phyloP scores from a whole-genome alignment of 2,329 filamentous ascomycete genomes.

The Cryphonectria japonica region DNA sequence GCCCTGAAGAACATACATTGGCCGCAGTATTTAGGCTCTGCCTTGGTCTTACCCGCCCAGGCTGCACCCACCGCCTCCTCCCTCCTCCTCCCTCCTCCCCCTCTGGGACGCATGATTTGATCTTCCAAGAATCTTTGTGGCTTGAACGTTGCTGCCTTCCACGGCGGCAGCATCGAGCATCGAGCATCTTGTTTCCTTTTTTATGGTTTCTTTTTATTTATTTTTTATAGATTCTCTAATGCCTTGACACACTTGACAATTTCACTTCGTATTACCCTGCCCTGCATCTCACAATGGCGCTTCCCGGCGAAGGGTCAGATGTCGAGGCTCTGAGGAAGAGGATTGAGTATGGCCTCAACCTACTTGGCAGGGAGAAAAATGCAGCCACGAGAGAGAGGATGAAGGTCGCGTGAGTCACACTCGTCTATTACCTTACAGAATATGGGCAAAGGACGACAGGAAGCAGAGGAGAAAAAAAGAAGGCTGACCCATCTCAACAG shows the following conservation, averaged over 20 bases:
- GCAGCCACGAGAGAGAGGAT: constrained; percentile 8
- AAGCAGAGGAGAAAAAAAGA: background rate
- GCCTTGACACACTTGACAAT: background rate
- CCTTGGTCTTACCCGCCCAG: background rate
- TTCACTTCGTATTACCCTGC: no score
- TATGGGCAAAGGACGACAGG: background rate
- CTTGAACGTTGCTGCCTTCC: background rate
- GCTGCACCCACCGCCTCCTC: background rate
- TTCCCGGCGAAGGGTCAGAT: background rate
- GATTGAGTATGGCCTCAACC: constrained; percentile 8
- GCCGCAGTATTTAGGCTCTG: background rate
- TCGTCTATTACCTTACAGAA: background rate
- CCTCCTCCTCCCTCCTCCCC: background rate
- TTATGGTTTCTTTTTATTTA: background rate
- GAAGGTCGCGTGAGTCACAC: constrained; percentile 6
- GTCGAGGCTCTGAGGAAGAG: constrained; percentile 12
- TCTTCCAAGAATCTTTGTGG: background rate
- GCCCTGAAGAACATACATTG: background rate
- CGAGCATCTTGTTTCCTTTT: background rate
- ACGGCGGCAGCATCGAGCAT: constrained; percentile 5
- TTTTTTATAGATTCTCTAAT: background rate
- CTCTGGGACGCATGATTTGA: background rate
- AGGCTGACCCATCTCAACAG: background rate
- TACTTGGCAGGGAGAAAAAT: constrained; percentile 3
- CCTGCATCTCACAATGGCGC: background rate